Evolutionary conservation across 2,329 filamentous ascomycete genomes (phyloP), one percentile per base, ranked within the genome.

Genomic region (Colletotrichum simmondsii): DNA sequence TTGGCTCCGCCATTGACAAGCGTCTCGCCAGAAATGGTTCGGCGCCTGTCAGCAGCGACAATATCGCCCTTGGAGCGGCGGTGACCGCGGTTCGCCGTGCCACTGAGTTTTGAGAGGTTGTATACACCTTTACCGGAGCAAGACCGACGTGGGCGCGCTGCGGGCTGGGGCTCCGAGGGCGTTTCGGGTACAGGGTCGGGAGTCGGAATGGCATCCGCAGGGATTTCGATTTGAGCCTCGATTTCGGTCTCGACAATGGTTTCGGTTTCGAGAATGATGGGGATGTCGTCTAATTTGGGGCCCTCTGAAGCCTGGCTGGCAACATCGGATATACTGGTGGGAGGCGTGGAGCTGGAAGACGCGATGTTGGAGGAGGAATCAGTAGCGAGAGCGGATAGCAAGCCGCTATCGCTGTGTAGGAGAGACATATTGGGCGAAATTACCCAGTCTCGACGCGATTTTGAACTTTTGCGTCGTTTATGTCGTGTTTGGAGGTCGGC

Each of bases 251-350:
- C 67, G 4, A 69, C 57, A 7, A 66, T 64, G 4, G 68, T 71
- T 59, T 73, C 71, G 37, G 71, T 60, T 53, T 72, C 72, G 70
- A 68, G 73, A 62, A 72, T 68, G 32, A 75, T 72, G 19, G 72
- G 75, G n/a, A 73, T 64, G 12, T 72, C 75, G 62, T 76, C 83
- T 76, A 82, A 80, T 74, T 84, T 85, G 42, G 82, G 80, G 42
- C 79, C 75, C 64, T 83, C 82, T 53, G 88, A 89, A 66, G 86
- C 85, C 69, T 91, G 83, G 82, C 91, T 92, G 72, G 85, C 86
- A 77, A 85, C 87, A 80, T 93, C 92, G 78, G 88, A 89, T 76
- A 92, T 84, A 76, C 90, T 93, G 61, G 92, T 93, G 28, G 91
- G 90, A 59, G 92, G 92, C 70, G 92, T 93, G 24, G 90, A 92